Conservation (phyloP, 1,139 yeast genomes). For the Saccharomyces uvarum region DNA sequence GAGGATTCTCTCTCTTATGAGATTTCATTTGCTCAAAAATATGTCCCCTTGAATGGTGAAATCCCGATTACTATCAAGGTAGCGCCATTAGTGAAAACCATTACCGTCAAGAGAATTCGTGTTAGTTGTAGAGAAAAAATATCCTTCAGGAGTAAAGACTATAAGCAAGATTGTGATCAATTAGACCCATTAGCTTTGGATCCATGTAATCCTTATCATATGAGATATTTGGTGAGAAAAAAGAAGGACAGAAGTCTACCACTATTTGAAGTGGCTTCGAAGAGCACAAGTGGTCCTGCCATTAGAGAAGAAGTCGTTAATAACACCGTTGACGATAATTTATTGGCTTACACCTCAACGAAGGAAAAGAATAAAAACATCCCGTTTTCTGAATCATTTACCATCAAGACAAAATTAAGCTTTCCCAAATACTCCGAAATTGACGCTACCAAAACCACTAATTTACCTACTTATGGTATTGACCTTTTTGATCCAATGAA, state of each 20-base stretch:
- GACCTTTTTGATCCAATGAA: conserved; percentile 15
- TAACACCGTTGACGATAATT: conserved; percentile 52
- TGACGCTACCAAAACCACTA: conserved; percentile 9
- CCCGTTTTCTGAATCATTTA: conserved; percentile 29
- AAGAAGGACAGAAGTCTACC: conserved; percentile 48
- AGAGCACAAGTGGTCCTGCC: conserved; percentile 37
- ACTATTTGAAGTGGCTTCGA: conserved; percentile 56
- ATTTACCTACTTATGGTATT: conserved; percentile 26
- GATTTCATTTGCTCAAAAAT: conserved; percentile 68
- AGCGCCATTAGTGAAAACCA: conserved; percentile 62
- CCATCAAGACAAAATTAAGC: conserved; percentile 18
- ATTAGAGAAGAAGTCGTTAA: conserved; percentile 59
- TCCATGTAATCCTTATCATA: conserved; percentile 34
- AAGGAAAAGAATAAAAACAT: conserved; percentile 9
- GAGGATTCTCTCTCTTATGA: conserved; percentile 71
- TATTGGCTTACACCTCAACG: conserved; percentile 47
- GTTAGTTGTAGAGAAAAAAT: conserved; percentile 67
- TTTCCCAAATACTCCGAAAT: conserved; percentile 20
- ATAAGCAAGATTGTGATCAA: conserved; percentile 50
- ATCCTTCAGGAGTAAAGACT: conserved; percentile 53
- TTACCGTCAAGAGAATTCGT: conserved; percentile 62
- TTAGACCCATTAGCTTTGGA: conserved; percentile 38
- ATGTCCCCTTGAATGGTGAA: conserved; percentile 61
- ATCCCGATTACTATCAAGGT: conserved; percentile 57
- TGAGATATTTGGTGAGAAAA: conserved; percentile 20